A percentile compares a stretch with the other conserved stretches of the same genome.
Evolutionary conservation across 2,329 filamentous ascomycete genomes (phyloP).

Genomic region (Thielaviopsis musarum): DNA sequence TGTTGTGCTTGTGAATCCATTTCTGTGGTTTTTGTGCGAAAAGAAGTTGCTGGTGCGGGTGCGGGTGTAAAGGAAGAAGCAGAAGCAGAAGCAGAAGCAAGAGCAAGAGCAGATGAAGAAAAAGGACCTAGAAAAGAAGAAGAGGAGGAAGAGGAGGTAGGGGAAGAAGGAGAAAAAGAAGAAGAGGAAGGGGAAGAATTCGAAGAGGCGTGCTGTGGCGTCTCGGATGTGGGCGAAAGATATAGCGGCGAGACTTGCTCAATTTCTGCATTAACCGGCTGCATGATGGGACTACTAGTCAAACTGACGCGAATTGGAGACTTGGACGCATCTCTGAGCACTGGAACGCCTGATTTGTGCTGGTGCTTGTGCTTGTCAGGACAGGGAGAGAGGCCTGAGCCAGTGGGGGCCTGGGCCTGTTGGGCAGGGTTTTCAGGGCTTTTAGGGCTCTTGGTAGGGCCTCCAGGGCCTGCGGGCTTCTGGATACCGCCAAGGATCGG

Average conservation of each 20-base stretch:
- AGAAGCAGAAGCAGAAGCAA: not conserved
- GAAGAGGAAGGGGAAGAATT: not conserved
- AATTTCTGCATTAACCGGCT: conserved; percentile 9
- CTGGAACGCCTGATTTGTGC: conserved; percentile 21
- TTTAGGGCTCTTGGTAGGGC: not conserved
- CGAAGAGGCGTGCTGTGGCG: not conserved
- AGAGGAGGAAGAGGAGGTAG: not conserved
- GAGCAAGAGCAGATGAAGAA: not conserved
- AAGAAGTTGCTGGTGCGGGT: not conserved
- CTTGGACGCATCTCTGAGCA: conserved; percentile 33
- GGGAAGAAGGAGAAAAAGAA: not conserved
- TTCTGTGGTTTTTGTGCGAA: not conserved
- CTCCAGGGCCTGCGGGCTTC: not conserved
- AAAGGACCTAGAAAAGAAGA: not conserved
- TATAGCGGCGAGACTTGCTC: conserved; percentile 9
- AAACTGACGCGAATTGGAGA: conserved; percentile 34
- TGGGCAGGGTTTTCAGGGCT: not conserved
- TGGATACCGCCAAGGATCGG: not conserved
- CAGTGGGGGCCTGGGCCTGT: not conserved
- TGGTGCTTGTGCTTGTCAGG: not conserved
- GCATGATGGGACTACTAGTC: conserved; percentile 6
- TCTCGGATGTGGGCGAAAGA: not conserved
- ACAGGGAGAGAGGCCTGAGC: not conserved
- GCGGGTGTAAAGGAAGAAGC: not conserved
- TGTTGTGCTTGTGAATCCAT: not conserved